Evolutionary conservation across 164 flowering plant species (phyloP).

Genomic region (Chimonanthus praecox): DNA sequence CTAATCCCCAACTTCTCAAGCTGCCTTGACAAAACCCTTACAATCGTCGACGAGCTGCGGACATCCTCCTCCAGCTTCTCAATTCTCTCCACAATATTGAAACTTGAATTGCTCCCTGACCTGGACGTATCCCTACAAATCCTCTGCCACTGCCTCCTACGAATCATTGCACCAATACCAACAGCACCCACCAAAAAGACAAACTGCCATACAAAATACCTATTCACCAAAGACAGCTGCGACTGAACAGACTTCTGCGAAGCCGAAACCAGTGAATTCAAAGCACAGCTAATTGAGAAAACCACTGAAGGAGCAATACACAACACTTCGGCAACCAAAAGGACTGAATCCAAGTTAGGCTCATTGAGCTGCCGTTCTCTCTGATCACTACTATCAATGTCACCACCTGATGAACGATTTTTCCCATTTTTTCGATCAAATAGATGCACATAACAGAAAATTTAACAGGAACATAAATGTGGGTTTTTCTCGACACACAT

Average conservation of each 20-base stretch:
- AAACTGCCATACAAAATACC: conserved; percentile 41
- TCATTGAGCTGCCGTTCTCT: background rate
- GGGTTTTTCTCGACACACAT: background rate
- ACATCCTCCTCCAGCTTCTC: conserved; percentile 89
- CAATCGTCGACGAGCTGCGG: conserved; percentile 44
- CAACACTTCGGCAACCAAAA: conserved; percentile 45
- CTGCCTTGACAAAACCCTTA: conserved; percentile 75
- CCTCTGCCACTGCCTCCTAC: conserved; percentile 72
- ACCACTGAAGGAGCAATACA: conserved; percentile 48
- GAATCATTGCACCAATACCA: conserved; percentile 49
- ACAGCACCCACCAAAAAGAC: conserved; percentile 50
- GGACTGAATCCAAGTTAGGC: conserved; percentile 36
- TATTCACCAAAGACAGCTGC: conserved; percentile 27
- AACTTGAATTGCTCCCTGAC: conserved; percentile 15
- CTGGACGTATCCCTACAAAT: conserved; percentile 28
- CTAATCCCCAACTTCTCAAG: conserved; percentile 92
- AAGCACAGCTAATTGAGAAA: conserved; percentile 38
- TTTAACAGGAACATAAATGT: too few species aligned
- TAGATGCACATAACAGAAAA: too few species aligned
- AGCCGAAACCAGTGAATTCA: conserved; percentile 29
- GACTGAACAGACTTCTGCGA: conserved; percentile 22
- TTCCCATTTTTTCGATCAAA: background rate
- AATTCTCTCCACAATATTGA: conserved; percentile 59
- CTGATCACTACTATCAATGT: background rate
- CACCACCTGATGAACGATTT: conserved; percentile 1